phyloP scores from a whole-genome alignment of 768 basidiomycete genomes.

The Suillus brevipes region DNA sequence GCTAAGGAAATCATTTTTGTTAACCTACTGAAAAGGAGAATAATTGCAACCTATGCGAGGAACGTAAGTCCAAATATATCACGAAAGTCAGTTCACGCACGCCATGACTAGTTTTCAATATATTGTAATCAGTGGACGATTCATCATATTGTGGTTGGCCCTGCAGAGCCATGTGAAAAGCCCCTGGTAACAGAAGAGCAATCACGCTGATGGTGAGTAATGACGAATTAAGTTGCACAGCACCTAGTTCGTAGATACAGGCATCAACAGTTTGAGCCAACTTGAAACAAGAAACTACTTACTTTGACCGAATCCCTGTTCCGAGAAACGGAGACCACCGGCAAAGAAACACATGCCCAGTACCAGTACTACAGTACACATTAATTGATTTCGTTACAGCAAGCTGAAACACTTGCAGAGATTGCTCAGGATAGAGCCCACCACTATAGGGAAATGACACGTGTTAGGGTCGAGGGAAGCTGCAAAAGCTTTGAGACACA shows the following conservation, averaged over 20 bases:
- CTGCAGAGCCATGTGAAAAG: constrained; percentile 65
- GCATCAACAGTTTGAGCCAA: neutral
- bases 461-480: constrained; percentile 2
- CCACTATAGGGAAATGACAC: constrained; percentile 44
- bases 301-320: constrained; percentile 79
- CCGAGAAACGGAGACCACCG: constrained; percentile 72
- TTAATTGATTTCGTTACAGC: neutral
- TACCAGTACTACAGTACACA: constrained; percentile 64
- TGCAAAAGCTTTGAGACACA: neutral
- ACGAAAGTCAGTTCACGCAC: constrained; percentile 41
- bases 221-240: constrained; percentile 73
- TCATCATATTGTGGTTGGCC: constrained; percentile 18
- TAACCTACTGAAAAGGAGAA: constrained; percentile 73
- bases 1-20: neutral
- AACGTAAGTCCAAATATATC: neutral
- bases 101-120: constrained; percentile 76
- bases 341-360: constrained; percentile 86
- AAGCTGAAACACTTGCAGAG: constrained; percentile 43
- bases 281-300: constrained; percentile 22
- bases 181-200: constrained; percentile 75
- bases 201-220: constrained; percentile 76
- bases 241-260: constrained; percentile 41
- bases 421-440: constrained; percentile 83
- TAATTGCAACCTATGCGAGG: constrained; percentile 59
- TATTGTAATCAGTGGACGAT: constrained; percentile 41